Percentiles rank a stretch among this genome's conserved stretches.
Evolutionary conservation across 1,284 basidiomycete genomes (phyloP).

Genomic region (Ceratobasidium sp.): DNA sequence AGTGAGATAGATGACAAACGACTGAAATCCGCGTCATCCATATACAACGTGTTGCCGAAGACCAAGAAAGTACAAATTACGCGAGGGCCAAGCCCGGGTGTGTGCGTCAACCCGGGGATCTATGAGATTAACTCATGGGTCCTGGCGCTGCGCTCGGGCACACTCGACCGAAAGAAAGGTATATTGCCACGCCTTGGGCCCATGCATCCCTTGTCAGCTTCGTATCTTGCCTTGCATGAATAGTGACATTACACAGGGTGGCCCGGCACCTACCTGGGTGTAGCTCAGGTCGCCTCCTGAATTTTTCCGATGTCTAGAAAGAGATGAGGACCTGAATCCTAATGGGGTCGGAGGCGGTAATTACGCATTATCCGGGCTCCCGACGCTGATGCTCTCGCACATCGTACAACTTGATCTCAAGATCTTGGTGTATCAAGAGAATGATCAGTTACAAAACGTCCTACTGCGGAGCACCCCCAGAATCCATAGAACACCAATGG

Average conservation of each 20-base stretch:
- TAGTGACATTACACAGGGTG: not conserved
- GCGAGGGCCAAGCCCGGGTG: not conserved
- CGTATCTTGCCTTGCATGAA: conserved; percentile 2
- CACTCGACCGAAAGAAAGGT: not conserved
- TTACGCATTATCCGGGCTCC: conserved; percentile 7
- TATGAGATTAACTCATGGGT: not conserved
- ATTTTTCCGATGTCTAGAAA: not conserved
- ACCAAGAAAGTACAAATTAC: not conserved
- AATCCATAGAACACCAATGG: conserved; percentile 6
- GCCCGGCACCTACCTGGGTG: not conserved
- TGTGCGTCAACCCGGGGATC: not conserved
- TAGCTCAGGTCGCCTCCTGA: not conserved
- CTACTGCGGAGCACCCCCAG: conserved; percentile 21
- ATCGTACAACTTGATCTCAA: conserved; percentile 1
- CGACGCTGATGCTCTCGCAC: conserved; percentile 6
- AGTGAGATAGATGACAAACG: not conserved
- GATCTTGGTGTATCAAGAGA: not conserved
- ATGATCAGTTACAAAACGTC: not conserved
- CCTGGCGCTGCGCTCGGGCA: not conserved
- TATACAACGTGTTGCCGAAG: not conserved
- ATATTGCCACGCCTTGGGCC: not conserved
- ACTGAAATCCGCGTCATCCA: not conserved
- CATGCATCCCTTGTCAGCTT: not conserved
- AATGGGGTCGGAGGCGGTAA: not conserved
- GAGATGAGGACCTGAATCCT: not conserved